These are phyloP conservation scores for Erysimum pusillum DNA, from an alignment of 441 rosid genomes.

Conservation along the genomic window DNA sequence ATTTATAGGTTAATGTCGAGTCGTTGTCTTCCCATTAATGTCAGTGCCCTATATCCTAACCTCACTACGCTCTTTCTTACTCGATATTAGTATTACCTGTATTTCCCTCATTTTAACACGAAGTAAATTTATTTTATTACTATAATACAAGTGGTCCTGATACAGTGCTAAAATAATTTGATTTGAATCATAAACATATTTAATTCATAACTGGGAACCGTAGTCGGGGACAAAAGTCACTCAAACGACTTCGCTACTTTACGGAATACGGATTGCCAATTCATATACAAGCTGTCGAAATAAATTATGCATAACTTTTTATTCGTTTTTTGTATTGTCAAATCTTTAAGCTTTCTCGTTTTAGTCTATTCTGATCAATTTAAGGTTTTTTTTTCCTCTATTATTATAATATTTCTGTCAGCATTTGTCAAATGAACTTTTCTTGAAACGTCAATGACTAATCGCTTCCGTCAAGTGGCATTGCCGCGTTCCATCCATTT, in stretches of 20 bases:
- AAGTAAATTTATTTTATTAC: background rate
- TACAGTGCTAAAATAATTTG: background rate
- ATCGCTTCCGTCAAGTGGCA: no score
- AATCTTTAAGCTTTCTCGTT: background rate
- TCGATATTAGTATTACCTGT: constrained; percentile 23
- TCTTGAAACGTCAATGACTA: background rate
- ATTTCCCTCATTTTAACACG: constrained; percentile 13
- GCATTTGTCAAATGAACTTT: constrained; percentile 7
- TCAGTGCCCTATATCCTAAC: constrained; percentile 45
- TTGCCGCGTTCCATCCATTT: no score
- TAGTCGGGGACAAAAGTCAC: constrained; percentile 36
- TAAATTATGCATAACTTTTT: constrained; percentile 13
- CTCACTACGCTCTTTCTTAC: constrained; percentile 29
- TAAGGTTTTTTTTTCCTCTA: background rate
- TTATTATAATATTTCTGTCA: constrained; percentile 2
- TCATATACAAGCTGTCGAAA: constrained; percentile 35
- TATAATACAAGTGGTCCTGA: constrained; percentile 9
- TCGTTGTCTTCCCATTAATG: constrained; percentile 42
- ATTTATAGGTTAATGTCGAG: constrained; percentile 34
- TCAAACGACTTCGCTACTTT: constrained; percentile 8
- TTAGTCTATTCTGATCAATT: background rate
- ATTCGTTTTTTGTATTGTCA: background rate
- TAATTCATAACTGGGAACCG: constrained; percentile 5
- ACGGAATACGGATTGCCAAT: constrained; percentile 22
- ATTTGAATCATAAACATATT: background rate